Base-by-base conservation (phyloP, 2,329 filamentous ascomycete species). In the Monosporascus ibericus region DNA sequence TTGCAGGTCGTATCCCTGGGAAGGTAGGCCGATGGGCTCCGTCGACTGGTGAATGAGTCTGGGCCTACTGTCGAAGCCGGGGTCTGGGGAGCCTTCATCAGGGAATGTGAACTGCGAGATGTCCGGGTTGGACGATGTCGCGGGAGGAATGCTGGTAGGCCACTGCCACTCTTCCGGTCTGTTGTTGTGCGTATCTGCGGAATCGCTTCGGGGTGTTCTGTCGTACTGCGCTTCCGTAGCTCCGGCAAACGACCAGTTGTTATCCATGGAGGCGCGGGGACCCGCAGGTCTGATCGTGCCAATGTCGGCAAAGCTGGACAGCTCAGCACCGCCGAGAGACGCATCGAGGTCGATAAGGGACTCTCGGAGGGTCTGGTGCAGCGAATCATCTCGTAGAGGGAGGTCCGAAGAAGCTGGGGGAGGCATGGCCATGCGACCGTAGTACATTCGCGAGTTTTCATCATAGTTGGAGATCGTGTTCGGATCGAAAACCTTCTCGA, bases 401-500 rank as follows among this genome's bases (percentile, higher is more conserved):
- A 86, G 71, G 60, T 86, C 82, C 0, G 81, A 84, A 8, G 60
- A 59, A 3, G 66, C 50, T 7, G 59, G 70, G 0, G 67, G 68
- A 36, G 7, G 42, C 2, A 46, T 30, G 20, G 42, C 24, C 25
- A 9, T 24, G 24, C 69, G 71, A 18, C 80, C 79, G 59, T 86
- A 86, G 60, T 85, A 84, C 40, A 72, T 73, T 30, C 79, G 73
- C 18, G 81, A 82, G 56, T 86, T 85, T 54, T 86, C 82, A 24
- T 83, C 77, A 56, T 86, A 86, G 55, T 77, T 83, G 2, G 81
- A 81, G 36, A 83, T 77, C 0, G 83, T 85, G 62, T 85, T 82
- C 5, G 82, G 82, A 53, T 86, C 83, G 61, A 86, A 86, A 0
- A 86, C 72, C 56, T 84, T 85, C 58, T 86, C 82, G 4, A 86